A percentile compares a stretch with the other conserved stretches of the same genome.
Conservation (phyloP, 768 basidiomycete species). For the Tricholoma flavovirens region DNA sequence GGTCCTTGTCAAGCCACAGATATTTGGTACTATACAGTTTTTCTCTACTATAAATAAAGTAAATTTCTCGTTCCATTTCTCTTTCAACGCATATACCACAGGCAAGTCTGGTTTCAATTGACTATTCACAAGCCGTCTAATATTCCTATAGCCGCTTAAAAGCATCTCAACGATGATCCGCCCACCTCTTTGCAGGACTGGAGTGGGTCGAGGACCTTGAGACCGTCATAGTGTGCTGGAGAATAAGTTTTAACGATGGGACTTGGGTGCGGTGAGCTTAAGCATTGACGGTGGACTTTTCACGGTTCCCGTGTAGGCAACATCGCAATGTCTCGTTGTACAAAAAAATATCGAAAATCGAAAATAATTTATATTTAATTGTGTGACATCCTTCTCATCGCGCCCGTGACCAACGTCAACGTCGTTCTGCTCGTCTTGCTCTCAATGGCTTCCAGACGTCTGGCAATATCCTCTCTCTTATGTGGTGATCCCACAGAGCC, state of each 20-base stretch:
- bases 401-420: neutral
- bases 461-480: slow-evolving; percentile 72
- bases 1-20: slow-evolving; percentile 43
- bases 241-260: slow-evolving; percentile 58
- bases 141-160: slow-evolving; percentile 51
- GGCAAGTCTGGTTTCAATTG: too few species aligned
- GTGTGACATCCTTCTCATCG: too few species aligned
- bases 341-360: too few species aligned
- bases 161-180: slow-evolving; percentile 87
- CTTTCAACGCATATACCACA: too few species aligned
- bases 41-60: slow-evolving; percentile 12
- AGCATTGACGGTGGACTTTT: slow-evolving; percentile 43
- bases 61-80: too few species aligned
- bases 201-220: slow-evolving; percentile 79
- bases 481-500: slow-evolving; percentile 37
- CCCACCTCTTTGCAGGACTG: slow-evolving; percentile 60
- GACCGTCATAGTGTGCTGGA: slow-evolving; percentile 83
- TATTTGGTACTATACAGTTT: slow-evolving; percentile 43
- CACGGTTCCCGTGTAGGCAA: slow-evolving; percentile 61
- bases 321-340: slow-evolving; percentile 71
- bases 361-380: too few species aligned
- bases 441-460: slow-evolving; percentile 58
- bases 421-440: slow-evolving; percentile 10
- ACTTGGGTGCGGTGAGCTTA: slow-evolving; percentile 79
- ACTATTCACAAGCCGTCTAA: too few species aligned